phyloP scores from a whole-genome alignment of 2,329 filamentous ascomycete genomes.

The Lasiodiplodia hormozganensis region DNA sequence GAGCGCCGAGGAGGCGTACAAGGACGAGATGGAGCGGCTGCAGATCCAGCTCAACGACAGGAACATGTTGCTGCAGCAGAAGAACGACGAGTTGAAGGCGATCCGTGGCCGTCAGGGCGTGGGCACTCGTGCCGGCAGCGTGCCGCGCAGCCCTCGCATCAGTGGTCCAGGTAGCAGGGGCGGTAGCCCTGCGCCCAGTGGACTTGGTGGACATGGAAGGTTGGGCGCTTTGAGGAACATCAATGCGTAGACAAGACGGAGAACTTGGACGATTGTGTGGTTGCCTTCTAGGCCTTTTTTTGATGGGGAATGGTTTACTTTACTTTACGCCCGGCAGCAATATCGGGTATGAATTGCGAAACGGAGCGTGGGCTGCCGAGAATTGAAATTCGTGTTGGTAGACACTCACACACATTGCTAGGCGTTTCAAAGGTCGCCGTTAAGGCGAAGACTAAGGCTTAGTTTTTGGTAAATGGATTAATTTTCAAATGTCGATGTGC shows the following conservation, averaged over 20 bases:
- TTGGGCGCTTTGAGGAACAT: conserved; percentile 28
- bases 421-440: too few relatives aligned
- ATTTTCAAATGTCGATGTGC: too few relatives aligned
- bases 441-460: too few relatives aligned
- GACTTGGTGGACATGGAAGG: conserved; percentile 24
- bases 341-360: too few relatives aligned
- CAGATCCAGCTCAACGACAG: conserved; percentile 35
- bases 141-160: conserved; percentile 46
- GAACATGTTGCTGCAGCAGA: conserved; percentile 31
- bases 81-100: conserved; percentile 44
- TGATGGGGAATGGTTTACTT: too few relatives aligned
- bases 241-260: conserved; percentile 6
- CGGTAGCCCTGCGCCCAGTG: conserved; percentile 38
- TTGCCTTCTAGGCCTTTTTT: not conserved
- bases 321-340: too few relatives aligned
- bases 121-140: conserved; percentile 45
- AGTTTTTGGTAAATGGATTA: too few relatives aligned
- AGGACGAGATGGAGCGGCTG: conserved; percentile 36
- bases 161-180: conserved; percentile 34
- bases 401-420: too few relatives aligned
- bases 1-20: conserved; percentile 16
- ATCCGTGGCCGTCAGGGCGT: conserved; percentile 41
- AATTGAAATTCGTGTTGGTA: too few relatives aligned
- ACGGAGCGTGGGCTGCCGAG: too few relatives aligned
- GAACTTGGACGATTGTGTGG: too few relatives aligned